phyloP scores from a whole-genome alignment of 371 early-diverging fungal species.

The Rhizopus stolonifer region DNA sequence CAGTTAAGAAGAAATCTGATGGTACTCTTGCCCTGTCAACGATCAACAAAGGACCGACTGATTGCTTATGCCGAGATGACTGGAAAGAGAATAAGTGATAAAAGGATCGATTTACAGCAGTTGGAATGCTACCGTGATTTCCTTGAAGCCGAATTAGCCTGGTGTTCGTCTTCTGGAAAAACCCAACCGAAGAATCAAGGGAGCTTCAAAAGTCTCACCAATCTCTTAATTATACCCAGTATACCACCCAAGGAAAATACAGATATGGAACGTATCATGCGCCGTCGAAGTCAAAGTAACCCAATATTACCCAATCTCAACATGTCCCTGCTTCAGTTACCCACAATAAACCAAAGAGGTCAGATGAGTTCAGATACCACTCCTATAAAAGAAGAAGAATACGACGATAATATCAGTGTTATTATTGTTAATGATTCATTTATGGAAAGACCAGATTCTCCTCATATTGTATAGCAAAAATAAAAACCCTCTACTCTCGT shows the following conservation, averaged over 20 bases:
- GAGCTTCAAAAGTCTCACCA: too few species aligned
- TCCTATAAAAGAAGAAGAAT: slow-evolving; percentile 5
- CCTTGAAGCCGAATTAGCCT: slow-evolving; percentile 60
- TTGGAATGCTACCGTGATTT: slow-evolving; percentile 72
- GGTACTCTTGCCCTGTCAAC: slow-evolving; percentile 66
- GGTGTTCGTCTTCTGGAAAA: slow-evolving; percentile 17
- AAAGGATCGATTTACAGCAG: slow-evolving; percentile 59
- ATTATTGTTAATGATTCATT: too few species aligned
- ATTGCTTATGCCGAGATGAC: slow-evolving; percentile 54
- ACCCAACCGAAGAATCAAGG: background rate
- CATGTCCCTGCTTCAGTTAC: too few species aligned
- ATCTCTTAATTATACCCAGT: too few species aligned
- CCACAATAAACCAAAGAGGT: too few species aligned
- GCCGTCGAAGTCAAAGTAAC: slow-evolving; percentile 35
- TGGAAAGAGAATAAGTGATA: slow-evolving; percentile 52
- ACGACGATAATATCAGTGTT: slow-evolving; percentile 4
- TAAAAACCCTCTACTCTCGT: too few species aligned
- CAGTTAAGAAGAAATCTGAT: slow-evolving; percentile 67
- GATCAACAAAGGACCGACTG: slow-evolving; percentile 60
- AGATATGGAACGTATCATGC: background rate
- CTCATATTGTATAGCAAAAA: too few species aligned
- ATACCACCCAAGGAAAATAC: too few species aligned
- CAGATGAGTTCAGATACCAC: background rate
- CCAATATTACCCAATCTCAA: slow-evolving; percentile 20
- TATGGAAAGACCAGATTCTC: too few species aligned